Evolutionary conservation across 176 grass and related monocot species (phyloP).

Genomic region (Phoenix dactylifera): DNA sequence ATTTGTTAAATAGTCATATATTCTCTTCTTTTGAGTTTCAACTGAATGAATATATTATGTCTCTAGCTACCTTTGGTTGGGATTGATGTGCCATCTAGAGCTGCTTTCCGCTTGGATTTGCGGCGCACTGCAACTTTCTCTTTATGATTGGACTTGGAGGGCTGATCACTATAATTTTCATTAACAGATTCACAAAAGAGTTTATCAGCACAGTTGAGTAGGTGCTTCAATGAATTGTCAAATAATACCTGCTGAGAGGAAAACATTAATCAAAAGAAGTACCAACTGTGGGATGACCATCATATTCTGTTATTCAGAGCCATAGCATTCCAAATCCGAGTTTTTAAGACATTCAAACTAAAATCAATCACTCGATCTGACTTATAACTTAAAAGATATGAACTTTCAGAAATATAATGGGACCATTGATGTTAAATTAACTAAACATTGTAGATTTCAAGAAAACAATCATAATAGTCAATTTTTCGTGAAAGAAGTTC

Average conservation of each 20-base stretch:
- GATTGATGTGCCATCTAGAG: slow-evolving; percentile 32
- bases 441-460: too few species aligned
- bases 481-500: too few species aligned
- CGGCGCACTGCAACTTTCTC: neutral
- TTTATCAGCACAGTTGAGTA: slow-evolving; percentile 55
- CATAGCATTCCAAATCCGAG: too few species aligned
- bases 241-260: slow-evolving; percentile 36
- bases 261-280: slow-evolving; percentile 1
- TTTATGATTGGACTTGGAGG: slow-evolving; percentile 22
- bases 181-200: slow-evolving; percentile 22
- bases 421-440: too few species aligned
- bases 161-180: slow-evolving; percentile 3
- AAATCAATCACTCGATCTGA: too few species aligned
- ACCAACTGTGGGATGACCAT: too few species aligned
- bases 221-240: slow-evolving; percentile 42
- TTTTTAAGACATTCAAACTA: too few species aligned
- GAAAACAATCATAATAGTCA: neutral
- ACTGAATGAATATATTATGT: neutral
- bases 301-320: too few species aligned
- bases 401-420: too few species aligned
- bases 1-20: too few species aligned
- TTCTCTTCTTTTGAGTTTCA: too few species aligned
- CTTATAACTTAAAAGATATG: too few species aligned
- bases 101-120: slow-evolving; percentile 32
- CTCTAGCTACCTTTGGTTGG: neutral